Conservation (phyloP, 805 yeast species). For the Candida sithepensis region DNA sequence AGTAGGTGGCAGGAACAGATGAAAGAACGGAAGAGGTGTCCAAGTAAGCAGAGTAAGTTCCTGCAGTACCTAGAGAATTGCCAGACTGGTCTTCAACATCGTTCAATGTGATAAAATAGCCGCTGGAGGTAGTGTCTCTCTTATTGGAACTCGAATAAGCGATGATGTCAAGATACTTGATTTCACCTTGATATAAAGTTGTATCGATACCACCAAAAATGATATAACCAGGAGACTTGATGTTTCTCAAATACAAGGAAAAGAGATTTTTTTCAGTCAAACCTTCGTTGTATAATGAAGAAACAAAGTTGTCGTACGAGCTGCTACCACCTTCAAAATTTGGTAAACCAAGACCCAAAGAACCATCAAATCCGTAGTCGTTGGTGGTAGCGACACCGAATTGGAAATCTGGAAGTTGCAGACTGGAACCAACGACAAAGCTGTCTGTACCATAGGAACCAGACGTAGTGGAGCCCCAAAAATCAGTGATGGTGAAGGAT, state of each 20-base stretch:
- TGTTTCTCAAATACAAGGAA: conserved; percentile 27
- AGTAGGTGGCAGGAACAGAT: conserved; percentile 41
- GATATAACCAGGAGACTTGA: conserved; percentile 24
- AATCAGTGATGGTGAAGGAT: conserved; percentile 11
- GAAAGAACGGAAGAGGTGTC: conserved; percentile 56
- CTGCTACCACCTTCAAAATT: conserved; percentile 4
- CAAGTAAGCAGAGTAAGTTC: conserved; percentile 35
- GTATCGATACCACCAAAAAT: conserved; percentile 32
- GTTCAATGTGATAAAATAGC: conserved; percentile 16
- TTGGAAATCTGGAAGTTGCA: conserved; percentile 9
- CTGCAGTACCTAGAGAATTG: conserved; percentile 5
- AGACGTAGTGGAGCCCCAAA: conserved; percentile 7
- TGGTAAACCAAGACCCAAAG: conserved; percentile 21
- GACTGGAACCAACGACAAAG: conserved; percentile 9
- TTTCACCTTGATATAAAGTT: conserved; percentile 23
- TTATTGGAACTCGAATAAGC: conserved; percentile 5
- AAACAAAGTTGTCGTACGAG: conserved; percentile 21
- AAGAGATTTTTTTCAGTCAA: conserved; percentile 24
- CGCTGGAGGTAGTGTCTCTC: conserved; percentile 6
- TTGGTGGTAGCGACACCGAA: conserved; percentile 23
- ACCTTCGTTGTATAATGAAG: conserved; percentile 25
- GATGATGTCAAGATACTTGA: conserved; percentile 15
- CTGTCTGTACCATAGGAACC: conserved; percentile 21
- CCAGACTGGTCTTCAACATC: conserved; percentile 13
- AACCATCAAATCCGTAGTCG: conserved; percentile 11